Base-by-base conservation (phyloP, 192 early-diverging fungal species). In the Backusella psychrophila region DNA sequence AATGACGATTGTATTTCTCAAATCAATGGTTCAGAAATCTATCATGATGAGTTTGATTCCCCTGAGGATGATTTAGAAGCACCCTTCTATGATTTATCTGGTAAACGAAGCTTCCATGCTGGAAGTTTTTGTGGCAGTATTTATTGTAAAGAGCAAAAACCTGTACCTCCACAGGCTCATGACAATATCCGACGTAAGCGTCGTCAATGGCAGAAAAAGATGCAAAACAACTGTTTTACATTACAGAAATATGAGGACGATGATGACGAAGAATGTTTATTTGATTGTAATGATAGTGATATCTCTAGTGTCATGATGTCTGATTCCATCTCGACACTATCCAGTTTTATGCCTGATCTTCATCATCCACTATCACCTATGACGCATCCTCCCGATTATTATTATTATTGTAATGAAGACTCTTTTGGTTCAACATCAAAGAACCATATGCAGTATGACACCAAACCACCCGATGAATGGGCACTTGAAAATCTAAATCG, bases 81-180 rank as follows among this genome's bases (percentile, higher is more conserved):
- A 4, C 68, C 68, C 6, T 69, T 69, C 36, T 69, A 69, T 41
- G 68, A 69, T 38, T 38, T 69, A 38, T 36, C 68, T 39, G 68
- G 68, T 21, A 69, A 69, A 69, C 34, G 68, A 69, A 38, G 34
- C 21, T 69, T 69, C 35, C n/a, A 69, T 39, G 68, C n/a, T 23
- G 68, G 68, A 36, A 69, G 68, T 17, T 69, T 69, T 38, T 69
- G 68, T 39, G 68, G 68, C 21, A 69, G 68, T 38, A 38, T 69
- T 21, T 69, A 69, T 41, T 38, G 38, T 41, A 36, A 69, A 63
- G 56, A 63, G 7, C 56, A 63, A 63, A 63, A 26, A n/a, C 21
- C 21, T 21, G 6, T 35, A 21, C 68, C 34, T 23, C 68, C 34
- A 69, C 68, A 69, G 36, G 68, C 38, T 12, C 68, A 35, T 4